Base-by-base conservation (phyloP, 108 stramenopile species). In the Discostella pseudostelligera region DNA sequence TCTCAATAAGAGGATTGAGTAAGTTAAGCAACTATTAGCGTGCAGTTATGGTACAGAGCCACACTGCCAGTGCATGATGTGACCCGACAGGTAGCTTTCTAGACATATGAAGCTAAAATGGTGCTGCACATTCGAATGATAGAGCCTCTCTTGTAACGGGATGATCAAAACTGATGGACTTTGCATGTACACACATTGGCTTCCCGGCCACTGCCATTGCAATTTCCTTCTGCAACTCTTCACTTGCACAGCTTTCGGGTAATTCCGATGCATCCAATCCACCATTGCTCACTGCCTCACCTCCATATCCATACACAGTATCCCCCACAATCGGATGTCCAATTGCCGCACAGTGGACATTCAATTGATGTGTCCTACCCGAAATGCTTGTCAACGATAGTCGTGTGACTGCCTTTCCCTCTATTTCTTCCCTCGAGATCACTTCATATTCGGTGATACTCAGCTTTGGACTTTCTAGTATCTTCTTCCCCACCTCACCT, bases 321-420 rank as follows among this genome's bases (percentile, higher is more conserved):
- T 95, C 93, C 9, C 89, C 93, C 8, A 95, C 85, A 74, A 95
- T 92, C 0, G 93, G 90, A 72, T 95, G 93, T 10, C 93, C 93
- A 75, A 92, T 84, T 4, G 87, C 87, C 6, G 93, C 90, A 67
- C 86, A 73, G 57, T 95, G 93, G 26, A 89, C 84, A 77, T 90
- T 90, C 50, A 95, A 63, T 69, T 95, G 93, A 79, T 95, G 93
- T 46, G 85, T 89, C 54, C 93, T 71, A 1, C 90, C 91, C 11
- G 88, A 81, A 53, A 88, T 80, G 28, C 86, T 86, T 9, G 87
- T 87, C 46, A 93, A 60, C 10, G 78, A 32, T 22, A 93, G 82
- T 56, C 91, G 70, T 0, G 88, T 82, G 22, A 93, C 91, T 54
- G 84, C 85, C 8, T 79, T 77, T 37, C 88, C 91, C 13, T 77